These are phyloP conservation scores for Sphaerulina vaccinii DNA, from an alignment of 2,329 filamentous ascomycete genomes.

Conservation along the genomic window DNA sequence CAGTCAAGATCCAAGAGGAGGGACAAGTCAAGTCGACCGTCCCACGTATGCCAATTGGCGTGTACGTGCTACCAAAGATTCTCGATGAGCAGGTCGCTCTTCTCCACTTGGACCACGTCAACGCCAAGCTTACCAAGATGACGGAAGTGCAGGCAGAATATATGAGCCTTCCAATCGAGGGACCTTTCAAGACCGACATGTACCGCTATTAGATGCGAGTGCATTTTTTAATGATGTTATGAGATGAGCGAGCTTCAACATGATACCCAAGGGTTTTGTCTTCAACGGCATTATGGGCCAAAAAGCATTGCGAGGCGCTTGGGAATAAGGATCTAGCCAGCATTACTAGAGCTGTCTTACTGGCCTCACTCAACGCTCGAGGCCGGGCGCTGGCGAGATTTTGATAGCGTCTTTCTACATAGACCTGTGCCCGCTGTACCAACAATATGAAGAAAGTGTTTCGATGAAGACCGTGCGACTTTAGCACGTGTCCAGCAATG, in stretches of 20 bases:
- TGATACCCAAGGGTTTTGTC: slow-evolving; percentile 23
- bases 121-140: slow-evolving; percentile 88
- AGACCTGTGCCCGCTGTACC: slow-evolving; percentile 20
- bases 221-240: slow-evolving; percentile 23
- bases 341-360: slow-evolving; percentile 1
- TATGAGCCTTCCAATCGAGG: slow-evolving; percentile 79
- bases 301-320: slow-evolving; percentile 31
- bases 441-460: neutral
- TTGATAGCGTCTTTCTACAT: slow-evolving; percentile 11
- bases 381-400: slow-evolving; percentile 19
- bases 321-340: slow-evolving; percentile 20
- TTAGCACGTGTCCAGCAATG: too few relatives aligned
- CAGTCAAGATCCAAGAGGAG: slow-evolving; percentile 50
- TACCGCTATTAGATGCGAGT: slow-evolving; percentile 65
- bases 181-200: slow-evolving; percentile 95
- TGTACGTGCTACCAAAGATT: slow-evolving; percentile 98
- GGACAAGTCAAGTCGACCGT: slow-evolving; percentile 51
- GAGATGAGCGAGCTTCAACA: slow-evolving; percentile 28
- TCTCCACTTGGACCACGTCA: slow-evolving; percentile 89
- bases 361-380: slow-evolving; percentile 25
- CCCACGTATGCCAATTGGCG: slow-evolving; percentile 78
- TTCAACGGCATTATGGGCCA: slow-evolving; percentile 24
- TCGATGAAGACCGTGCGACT: too few relatives aligned
- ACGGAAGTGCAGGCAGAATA: slow-evolving; percentile 88
- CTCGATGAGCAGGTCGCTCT: slow-evolving; percentile 97